Evolutionary conservation across 169 alveolate species (phyloP).

Genomic region (Eimeria sp.): DNA sequence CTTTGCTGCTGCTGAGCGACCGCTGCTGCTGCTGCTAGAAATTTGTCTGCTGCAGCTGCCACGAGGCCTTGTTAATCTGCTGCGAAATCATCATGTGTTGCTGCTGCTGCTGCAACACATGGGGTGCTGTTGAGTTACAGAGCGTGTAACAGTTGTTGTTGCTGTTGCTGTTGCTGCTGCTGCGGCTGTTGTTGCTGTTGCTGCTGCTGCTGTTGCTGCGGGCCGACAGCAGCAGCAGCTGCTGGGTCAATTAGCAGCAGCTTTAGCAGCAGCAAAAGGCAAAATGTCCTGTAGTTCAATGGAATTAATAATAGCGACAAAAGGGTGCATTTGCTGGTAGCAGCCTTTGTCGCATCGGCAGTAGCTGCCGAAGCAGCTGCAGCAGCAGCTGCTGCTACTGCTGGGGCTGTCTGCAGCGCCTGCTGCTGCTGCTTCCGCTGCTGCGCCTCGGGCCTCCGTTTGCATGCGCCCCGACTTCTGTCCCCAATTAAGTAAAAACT

Average conservation of each 20-base stretch:
- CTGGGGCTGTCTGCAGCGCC: slow-evolving; percentile 57
- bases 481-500: neutral
- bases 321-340: neutral
- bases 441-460: neutral
- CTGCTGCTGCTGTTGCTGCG: slow-evolving; percentile 54
- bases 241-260: neutral
- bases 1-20: neutral
- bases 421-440: slow-evolving; percentile 16
- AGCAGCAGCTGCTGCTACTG: slow-evolving; percentile 27
- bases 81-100: neutral
- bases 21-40: slow-evolving; percentile 7
- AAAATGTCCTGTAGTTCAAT: neutral
- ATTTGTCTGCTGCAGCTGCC: neutral
- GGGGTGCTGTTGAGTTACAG: neutral
- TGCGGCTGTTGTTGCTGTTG: neutral
- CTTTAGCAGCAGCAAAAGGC: neutral
- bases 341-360: neutral
- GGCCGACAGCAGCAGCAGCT: neutral
- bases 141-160: neutral
- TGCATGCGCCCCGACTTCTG: slow-evolving; percentile 39
- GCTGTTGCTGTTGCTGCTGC: slow-evolving; percentile 52
- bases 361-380: neutral
- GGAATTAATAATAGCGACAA: neutral
- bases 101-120: slow-evolving; percentile 8
- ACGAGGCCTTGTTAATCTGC: neutral